Percentiles rank a stretch among this genome's conserved stretches.
phyloP scores from a whole-genome alignment of 208 protist species.

The Herpetomonas tarakana region DNA sequence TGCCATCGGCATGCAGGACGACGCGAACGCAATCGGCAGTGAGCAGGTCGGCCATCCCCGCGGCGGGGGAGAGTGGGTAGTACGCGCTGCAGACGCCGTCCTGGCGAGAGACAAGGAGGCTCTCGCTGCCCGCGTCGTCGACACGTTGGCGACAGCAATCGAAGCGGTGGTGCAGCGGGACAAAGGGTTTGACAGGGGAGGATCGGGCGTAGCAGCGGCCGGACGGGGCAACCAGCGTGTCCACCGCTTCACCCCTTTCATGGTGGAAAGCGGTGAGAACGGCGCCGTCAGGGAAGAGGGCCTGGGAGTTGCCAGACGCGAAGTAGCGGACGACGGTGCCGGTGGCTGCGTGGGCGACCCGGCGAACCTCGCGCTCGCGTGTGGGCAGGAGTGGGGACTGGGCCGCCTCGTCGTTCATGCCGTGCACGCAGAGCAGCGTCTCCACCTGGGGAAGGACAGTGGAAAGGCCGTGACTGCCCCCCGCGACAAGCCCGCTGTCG shows the following conservation, averaged over 20 bases:
- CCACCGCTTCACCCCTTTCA: slow-evolving; percentile 2
- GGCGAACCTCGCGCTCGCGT: slow-evolving; percentile 53
- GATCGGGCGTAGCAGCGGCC: slow-evolving; percentile 45
- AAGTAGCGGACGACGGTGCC: slow-evolving; percentile 69
- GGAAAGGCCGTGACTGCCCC: slow-evolving; percentile 5
- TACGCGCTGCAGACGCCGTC: slow-evolving; percentile 60
- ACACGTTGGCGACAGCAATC: slow-evolving; percentile 7
- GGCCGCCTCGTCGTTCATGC: slow-evolving; percentile 9
- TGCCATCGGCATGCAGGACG: slow-evolving; percentile 53
- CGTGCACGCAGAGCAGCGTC: slow-evolving; percentile 36
- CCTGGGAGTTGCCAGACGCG: slow-evolving; percentile 54
- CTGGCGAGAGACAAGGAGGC: slow-evolving; percentile 45
- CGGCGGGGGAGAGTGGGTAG: slow-evolving; percentile 16
- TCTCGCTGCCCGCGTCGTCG: slow-evolving; percentile 56
- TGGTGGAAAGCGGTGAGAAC: slow-evolving; percentile 20
- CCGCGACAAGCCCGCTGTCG: too few species aligned
- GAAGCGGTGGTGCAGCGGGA: neutral
- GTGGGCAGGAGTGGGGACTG: slow-evolving; percentile 22
- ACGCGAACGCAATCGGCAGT: slow-evolving; percentile 25
- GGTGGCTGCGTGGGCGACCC: slow-evolving; percentile 37
- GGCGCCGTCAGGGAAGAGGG: slow-evolving; percentile 64
- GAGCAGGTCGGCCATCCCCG: neutral
- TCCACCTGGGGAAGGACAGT: too few species aligned
- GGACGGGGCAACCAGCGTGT: slow-evolving; percentile 45
- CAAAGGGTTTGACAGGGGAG: slow-evolving; percentile 9